Conservation (phyloP, 441 rosid genomes). For the Pelargonium myrrhifolium region DNA sequence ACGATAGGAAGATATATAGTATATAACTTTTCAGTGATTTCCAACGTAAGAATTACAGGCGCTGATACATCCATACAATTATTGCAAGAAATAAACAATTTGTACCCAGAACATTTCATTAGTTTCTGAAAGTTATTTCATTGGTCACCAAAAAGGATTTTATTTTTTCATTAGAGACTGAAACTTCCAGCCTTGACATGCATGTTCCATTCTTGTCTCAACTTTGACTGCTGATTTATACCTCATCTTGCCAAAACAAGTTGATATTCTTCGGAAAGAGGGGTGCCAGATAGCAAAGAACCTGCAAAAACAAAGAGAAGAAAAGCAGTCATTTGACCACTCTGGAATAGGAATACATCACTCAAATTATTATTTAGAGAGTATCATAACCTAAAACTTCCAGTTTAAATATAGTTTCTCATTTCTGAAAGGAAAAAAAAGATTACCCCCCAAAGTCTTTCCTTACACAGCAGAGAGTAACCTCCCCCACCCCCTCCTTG, state of each 20-base stretch:
- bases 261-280: conserved; percentile 77
- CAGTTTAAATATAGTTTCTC: background rate
- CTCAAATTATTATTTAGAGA: background rate
- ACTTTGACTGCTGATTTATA: conserved; percentile 31
- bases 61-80: background rate
- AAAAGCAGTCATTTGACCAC: conserved; percentile 5
- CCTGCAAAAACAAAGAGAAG: conserved; percentile 40
- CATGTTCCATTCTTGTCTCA: conserved; percentile 12
- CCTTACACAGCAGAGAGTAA: background rate
- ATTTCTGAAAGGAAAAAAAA: background rate
- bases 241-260: conserved; percentile 99
- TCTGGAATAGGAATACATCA: conserved; percentile 5
- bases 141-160: conserved; percentile 5
- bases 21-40: background rate
- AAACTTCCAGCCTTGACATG: conserved; percentile 16
- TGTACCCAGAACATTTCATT: conserved; percentile 3
- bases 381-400: background rate
- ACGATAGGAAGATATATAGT: background rate
- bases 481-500: background rate
- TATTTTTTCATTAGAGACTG: conserved; percentile 5
- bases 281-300: conserved; percentile 83
- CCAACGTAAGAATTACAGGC: background rate
- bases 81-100: conserved; percentile 9
- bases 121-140: conserved; percentile 5
- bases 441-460: background rate